A percentile compares a stretch with the other conserved stretches of the same genome.
These are phyloP conservation scores for Aspergillus steynii DNA, from an alignment of 495 filamentous ascomycete genomes.

Conservation along the genomic window DNA sequence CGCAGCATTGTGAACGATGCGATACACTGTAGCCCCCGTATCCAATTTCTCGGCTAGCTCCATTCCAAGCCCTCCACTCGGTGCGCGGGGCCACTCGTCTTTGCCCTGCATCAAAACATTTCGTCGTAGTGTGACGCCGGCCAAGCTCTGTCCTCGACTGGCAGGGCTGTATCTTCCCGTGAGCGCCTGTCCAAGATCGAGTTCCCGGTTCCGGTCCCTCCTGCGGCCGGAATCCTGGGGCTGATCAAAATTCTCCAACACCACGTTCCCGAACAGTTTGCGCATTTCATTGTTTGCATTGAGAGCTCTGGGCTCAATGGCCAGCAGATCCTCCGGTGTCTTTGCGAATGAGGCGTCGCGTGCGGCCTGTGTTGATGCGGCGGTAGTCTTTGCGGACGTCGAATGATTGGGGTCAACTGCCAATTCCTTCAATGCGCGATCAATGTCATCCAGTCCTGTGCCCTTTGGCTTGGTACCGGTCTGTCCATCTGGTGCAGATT, in stretches of 20 bases:
- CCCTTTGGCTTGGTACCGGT: conserved; percentile 24
- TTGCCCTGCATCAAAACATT: conserved; percentile 89
- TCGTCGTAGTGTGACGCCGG: conserved; percentile 66
- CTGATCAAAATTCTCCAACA: conserved; percentile 62
- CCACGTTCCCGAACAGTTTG: conserved; percentile 81
- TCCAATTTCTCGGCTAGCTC: conserved; percentile 59
- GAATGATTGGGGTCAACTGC: conserved; percentile 27
- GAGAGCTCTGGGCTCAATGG: conserved; percentile 75
- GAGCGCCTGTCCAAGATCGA: conserved; percentile 71
- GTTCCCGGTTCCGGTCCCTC: conserved; percentile 53
- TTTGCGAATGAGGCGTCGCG: conserved; percentile 47
- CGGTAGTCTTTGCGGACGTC: conserved; percentile 17
- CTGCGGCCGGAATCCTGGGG: conserved; percentile 48
- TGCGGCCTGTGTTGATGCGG: conserved; percentile 28
- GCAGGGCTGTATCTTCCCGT: conserved; percentile 60
- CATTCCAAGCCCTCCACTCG: conserved; percentile 85
- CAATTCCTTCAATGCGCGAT: conserved; percentile 71
- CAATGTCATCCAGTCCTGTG: conserved; percentile 74
- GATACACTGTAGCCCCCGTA: conserved; percentile 55
- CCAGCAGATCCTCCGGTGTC: conserved; percentile 57
- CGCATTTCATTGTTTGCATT: conserved; percentile 94
- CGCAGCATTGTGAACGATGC: conserved; percentile 69
- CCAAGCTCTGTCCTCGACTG: conserved; percentile 59
- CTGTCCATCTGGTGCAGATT: conserved; percentile 20
- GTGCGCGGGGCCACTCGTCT: conserved; percentile 82